Evolutionary conservation across 2,329 filamentous ascomycete genomes (phyloP), one percentile per base, ranked within the genome.

Genomic region (Biscogniauxia mediterranea): DNA sequence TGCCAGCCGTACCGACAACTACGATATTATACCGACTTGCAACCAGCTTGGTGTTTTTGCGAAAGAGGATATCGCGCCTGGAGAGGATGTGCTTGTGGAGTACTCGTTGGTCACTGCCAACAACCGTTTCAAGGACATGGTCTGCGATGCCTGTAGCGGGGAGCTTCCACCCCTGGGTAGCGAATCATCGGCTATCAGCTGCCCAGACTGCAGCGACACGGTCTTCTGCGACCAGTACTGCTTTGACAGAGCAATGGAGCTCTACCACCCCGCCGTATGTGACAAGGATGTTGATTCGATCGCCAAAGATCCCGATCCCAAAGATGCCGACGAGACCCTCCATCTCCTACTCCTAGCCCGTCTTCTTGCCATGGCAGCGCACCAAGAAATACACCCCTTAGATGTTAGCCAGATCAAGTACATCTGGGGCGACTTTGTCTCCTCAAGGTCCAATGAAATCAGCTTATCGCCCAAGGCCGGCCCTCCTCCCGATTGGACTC

Each of bases 21-120:
- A 80, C 66, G 78, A 81, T n/a, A 78, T 78, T 50, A 83, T 82
- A 17, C 78, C 81, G 8, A 89, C 85, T 5, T 88, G 87, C 67
- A 84, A 85, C 62, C 95, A 99, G 75, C 84, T 99, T 0, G 95
- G 95, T 4, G 83, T 99, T 3, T 98, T 98, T 73, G 94, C 93
- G 7, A 91, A 87, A 68, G 85, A 91, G 65, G 89, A 96, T 66
- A 91, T 98, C 46, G 78, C 80, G 0, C 86, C 92, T 0, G 91
- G 90, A 9, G 90, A 96, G 73, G 81, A 83, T 5, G 87, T 97
- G 1, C 83, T 99, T 28, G 80, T 85, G 54, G 95, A 99, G 72
- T 91, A 89, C 63, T 95, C 93, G 8, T 83, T 97, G 7, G 80
- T 99, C 50, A 97, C 93, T 1, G 93, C 92, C 53, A 95, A 94